Evolutionary conservation across 2,329 filamentous ascomycete species (phyloP).

Genomic region (Colletotrichum tropicale): DNA sequence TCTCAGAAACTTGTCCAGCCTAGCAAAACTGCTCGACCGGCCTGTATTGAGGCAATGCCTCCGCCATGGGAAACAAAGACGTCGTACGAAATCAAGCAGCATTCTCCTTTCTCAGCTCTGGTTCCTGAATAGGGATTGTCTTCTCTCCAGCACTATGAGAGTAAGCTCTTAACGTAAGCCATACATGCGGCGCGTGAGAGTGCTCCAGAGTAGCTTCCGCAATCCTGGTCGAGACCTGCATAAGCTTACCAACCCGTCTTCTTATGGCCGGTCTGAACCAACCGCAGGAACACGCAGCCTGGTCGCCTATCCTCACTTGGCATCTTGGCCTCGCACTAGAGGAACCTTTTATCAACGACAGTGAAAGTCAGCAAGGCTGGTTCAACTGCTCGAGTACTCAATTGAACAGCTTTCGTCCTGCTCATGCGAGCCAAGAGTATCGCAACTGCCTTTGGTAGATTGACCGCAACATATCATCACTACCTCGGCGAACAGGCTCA

Average conservation of each 20-base stretch:
- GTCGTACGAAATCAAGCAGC: not conserved
- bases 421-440: not conserved
- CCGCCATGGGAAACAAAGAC: not conserved
- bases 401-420: not conserved
- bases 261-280: not conserved
- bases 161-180: not conserved
- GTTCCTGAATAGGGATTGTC: not conserved
- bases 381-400: not conserved
- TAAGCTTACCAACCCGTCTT: not conserved
- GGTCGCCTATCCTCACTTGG: not conserved
- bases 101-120: not conserved
- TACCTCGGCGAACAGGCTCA: not conserved
- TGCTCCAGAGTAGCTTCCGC: not conserved
- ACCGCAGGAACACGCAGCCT: not conserved
- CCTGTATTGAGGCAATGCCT: not conserved
- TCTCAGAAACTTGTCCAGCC: not conserved
- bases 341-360: not conserved
- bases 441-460: not conserved
- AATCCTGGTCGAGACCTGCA: not conserved
- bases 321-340: not conserved
- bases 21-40: not conserved
- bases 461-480: not conserved
- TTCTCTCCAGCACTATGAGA: not conserved
- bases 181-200: not conserved
- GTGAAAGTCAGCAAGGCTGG: not conserved